These are phyloP conservation scores for Centella asiatica DNA, from an alignment of 129 eudicot species.

Conservation along the genomic window DNA sequence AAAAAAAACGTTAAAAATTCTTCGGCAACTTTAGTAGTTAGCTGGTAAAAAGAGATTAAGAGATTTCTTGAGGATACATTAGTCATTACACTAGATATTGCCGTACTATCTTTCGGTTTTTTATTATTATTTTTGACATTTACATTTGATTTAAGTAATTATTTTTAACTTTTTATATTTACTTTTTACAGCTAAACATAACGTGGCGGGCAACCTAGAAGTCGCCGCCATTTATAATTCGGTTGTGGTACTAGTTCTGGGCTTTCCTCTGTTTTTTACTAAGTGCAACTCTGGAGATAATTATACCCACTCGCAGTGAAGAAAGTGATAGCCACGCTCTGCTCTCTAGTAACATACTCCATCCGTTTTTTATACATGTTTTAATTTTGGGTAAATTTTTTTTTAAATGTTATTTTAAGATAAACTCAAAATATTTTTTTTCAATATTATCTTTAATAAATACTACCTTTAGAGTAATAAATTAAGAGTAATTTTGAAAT, in stretches of 20 bases:
- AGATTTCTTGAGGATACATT: neutral
- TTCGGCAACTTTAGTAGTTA: neutral
- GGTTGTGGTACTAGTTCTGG: conserved; percentile 55
- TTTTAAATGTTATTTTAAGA: too few species aligned
- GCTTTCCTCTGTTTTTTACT: conserved; percentile 4
- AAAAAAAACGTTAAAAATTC: neutral
- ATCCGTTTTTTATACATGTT: too few species aligned
- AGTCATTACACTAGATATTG: neutral
- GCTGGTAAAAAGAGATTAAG: neutral
- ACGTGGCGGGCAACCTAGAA: conserved; percentile 82
- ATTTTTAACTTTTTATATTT: neutral
- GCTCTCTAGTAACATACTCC: too few species aligned
- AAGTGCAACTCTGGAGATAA: neutral
- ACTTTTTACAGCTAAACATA: conserved; percentile 54
- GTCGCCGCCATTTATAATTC: conserved; percentile 48
- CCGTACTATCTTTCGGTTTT: too few species aligned
- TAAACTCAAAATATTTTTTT: too few species aligned
- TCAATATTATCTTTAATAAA: too few species aligned
- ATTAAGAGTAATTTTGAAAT: too few species aligned
- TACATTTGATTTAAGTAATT: too few species aligned
- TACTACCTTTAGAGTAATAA: too few species aligned
- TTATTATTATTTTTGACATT: too few species aligned
- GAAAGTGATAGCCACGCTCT: neutral
- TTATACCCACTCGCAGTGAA: neutral
- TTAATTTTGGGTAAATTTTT: too few species aligned